phyloP scores from a whole-genome alignment of 805 yeast genomes.

The Debaryomyces prosopidis region DNA sequence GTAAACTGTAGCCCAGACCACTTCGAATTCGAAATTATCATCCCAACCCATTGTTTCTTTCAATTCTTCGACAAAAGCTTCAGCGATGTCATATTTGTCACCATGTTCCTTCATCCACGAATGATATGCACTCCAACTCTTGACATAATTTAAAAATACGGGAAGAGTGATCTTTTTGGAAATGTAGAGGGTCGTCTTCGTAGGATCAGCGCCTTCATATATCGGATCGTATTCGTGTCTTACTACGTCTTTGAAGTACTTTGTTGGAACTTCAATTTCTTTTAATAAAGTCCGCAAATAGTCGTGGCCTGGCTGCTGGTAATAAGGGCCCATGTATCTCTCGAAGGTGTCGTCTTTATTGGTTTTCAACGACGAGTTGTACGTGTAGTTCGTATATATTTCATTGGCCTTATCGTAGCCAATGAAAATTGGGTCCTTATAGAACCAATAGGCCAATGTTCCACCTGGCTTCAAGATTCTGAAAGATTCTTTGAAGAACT shows the following conservation, averaged over 20 bases:
- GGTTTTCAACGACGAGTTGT: conserved; percentile 25
- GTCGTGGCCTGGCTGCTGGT: conserved; percentile 50
- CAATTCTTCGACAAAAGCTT: conserved; percentile 45
- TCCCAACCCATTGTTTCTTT: conserved; percentile 46
- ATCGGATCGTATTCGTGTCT: conserved; percentile 27
- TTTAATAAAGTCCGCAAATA: conserved; percentile 35
- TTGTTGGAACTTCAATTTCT: conserved; percentile 35
- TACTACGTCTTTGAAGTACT: conserved; percentile 21
- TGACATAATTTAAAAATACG: conserved; percentile 25
- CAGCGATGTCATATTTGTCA: conserved; percentile 46
- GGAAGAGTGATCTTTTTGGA: conserved; percentile 17
- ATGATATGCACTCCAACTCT: conserved; percentile 41
- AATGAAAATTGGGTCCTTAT: conserved; percentile 68
- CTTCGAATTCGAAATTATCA: conserved; percentile 39
- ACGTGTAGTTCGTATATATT: conserved; percentile 51
- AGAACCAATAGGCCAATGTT: conserved; percentile 76
- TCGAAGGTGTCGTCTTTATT: conserved; percentile 26
- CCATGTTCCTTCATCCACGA: conserved; percentile 36
- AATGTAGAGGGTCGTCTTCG: conserved; percentile 23
- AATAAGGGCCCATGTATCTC: conserved; percentile 48
- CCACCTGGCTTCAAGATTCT: conserved; percentile 59
- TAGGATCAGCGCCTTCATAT: conserved; percentile 16
- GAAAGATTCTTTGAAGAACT: conserved; percentile 51
- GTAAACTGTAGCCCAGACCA: conserved; percentile 59
- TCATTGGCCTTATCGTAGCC: conserved; percentile 55